A percentile compares a stretch with the other conserved stretches of the same genome.
Evolutionary conservation across 768 basidiomycete genomes (phyloP).

Genomic region (Cytidiella melzeri): DNA sequence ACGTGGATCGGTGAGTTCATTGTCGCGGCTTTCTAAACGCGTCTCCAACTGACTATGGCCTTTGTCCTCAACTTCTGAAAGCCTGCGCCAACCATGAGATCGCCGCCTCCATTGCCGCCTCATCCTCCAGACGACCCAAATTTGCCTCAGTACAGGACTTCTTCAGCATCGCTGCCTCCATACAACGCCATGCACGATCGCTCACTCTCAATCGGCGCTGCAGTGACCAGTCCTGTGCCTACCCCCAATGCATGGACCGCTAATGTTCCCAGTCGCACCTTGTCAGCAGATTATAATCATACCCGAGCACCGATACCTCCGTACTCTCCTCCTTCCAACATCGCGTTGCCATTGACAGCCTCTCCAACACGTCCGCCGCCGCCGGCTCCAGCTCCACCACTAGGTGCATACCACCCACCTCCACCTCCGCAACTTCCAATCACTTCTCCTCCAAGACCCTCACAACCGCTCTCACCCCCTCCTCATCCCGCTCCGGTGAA

Average conservation of each 20-base stretch:
- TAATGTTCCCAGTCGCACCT: not conserved
- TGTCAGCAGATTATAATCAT: conserved; percentile 3
- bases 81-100: conserved; percentile 17
- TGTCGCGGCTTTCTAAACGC: no score
- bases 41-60: no score
- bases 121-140: conserved; percentile 13
- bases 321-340: not conserved
- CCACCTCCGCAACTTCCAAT: conserved; percentile 22
- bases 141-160: conserved; percentile 11
- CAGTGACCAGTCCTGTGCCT: no score
- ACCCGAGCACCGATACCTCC: conserved; percentile 8
- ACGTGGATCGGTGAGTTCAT: no score
- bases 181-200: conserved; percentile 15
- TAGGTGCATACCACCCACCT: conserved; percentile 23
- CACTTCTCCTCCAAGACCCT: conserved; percentile 8
- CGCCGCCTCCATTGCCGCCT: conserved; percentile 22
- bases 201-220: not conserved
- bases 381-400: not conserved
- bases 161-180: conserved; percentile 16
- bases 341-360: not conserved
- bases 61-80: no score
- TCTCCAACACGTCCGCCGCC: not conserved
- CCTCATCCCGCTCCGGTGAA: conserved; percentile 22
- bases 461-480: conserved; percentile 16
- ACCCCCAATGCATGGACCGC: no score